Conservation (phyloP, 1,139 yeast genomes). For the Nematodospora anomalae region DNA sequence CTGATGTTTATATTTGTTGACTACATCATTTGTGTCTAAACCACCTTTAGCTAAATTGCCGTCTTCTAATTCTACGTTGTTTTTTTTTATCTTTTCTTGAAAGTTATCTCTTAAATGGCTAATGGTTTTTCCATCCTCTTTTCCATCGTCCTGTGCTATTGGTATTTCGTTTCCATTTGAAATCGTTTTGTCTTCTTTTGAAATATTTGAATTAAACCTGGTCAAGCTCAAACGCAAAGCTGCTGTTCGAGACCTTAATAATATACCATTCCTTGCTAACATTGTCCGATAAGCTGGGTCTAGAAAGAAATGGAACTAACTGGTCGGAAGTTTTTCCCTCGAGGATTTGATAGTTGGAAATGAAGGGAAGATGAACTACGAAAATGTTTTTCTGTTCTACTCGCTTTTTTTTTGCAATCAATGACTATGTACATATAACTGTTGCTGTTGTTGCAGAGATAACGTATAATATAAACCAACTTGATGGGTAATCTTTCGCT, state of each 20-base stretch:
- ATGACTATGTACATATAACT: no score
- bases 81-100: slow-evolving; percentile 3
- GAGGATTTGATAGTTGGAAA: no score
- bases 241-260: slow-evolving; percentile 1
- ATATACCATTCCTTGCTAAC: slow-evolving; percentile 1
- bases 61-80: slow-evolving; percentile 1
- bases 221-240: background rate
- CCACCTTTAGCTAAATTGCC: slow-evolving; percentile 1
- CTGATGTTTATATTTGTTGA: slow-evolving; percentile 30
- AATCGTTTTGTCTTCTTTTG: background rate
- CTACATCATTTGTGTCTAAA: slow-evolving; percentile 13
- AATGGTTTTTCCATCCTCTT: slow-evolving; percentile 1
- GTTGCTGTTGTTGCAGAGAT: no score
- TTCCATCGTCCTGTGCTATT: slow-evolving; percentile 1
- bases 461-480: no score
- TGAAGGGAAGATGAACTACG: no score
- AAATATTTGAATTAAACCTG: slow-evolving; percentile 2
- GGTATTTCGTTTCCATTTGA: slow-evolving; percentile 4
- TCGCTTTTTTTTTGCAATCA: no score
- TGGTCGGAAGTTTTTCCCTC: no score
- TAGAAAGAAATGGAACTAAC: background rate
- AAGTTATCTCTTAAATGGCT: slow-evolving; percentile 1
- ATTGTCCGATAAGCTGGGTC: background rate
- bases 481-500: no score
- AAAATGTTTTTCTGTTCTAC: no score